Evolutionary conservation across 148 eudicot species (phyloP), one percentile per base, ranked within the genome.

Genomic region (Spergularia bocconei): DNA sequence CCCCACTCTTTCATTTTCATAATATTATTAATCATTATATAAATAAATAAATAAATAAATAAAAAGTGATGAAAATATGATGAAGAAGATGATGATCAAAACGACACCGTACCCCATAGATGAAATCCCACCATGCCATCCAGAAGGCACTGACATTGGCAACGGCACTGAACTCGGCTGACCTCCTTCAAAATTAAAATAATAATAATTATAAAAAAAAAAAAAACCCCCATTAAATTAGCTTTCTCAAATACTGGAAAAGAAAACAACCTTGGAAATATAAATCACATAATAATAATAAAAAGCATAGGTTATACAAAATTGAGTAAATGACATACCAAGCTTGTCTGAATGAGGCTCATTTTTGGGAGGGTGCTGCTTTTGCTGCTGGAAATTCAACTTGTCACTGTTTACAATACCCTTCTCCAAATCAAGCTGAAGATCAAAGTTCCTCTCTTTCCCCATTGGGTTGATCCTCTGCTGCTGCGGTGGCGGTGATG

Each of bases 101-200:
- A 47, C 50, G 71, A 72, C 3, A 4, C 21, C 80, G 67, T 92
- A 95, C 98, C 98, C 97, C 90, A 92, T 90, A 38, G 97, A 93
- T 71, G 90, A 80, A 83, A 84, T 85, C 71, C 95, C 98, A 68
- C 89, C 89, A 65, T 92, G 98, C 99, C 99, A 96, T 65, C 89
- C 90, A 58, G 93, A 84, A 71, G 88, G 75, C 41, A 92, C 83
- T n/a, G 97, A 79, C 90, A 95, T 85, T 50, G 96, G 87, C 82
- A 91, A 53, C 29, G 91, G 88, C 82, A 88, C 4, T 23, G 94
- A 84, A 78, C 80, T 85, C 15, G 91, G 63, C 83, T 88, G 97
- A 79, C 82, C 98, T 84, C 84, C 97, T 89, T 71, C 60, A 58
- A 68, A 75, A 59, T 36, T 8, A 9, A 70, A 50, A 51, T 3